Evolutionary conservation across 2,329 filamentous ascomycete genomes (phyloP), one percentile per base, ranked within the genome.

Genomic region (Epichloe brachyelytri): DNA sequence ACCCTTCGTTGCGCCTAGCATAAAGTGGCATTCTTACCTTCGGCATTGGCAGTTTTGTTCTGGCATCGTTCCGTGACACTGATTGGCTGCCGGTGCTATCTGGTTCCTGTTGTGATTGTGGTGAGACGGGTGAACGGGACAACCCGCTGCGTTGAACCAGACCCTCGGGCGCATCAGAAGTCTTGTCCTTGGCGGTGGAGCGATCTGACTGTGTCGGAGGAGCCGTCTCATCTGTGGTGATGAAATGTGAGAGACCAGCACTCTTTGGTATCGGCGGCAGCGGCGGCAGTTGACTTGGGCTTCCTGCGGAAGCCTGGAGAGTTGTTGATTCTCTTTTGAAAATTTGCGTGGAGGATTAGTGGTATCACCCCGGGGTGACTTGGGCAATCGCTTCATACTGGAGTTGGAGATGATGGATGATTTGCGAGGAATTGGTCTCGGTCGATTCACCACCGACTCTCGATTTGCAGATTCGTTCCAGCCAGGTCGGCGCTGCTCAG

Each of bases 401-500:
- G 14, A 3, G 11, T 22, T 41, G 8, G 8, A 8, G 3, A 12
- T 4, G 34, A 12, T 5, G 14, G 26, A 19, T 37, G 63, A 61
- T 37, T 71, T 73, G 48, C 78, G 69, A 5, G 77, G 75, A 50
- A 81, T 76, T 2, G 78, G 78, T 34, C 78, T 69, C 2, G 77
- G 77, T 5, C 78, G 71, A 59, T 81, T 66, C 5, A 81, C 68
- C 19, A 81, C 65, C 0, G 75, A 76, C 2, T 62, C 58, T 26
- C 48, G 47, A 30, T 51, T 43, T 12, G 45, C 47, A 14, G 53
- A 40, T 26, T 52, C 30, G 10, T 26, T 26, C 20, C 19, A 36
- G 33, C n/a, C 38, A 39, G 47, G 38, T 43, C 3, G 68, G 15
- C 7, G 45, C 34, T 38, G 34, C 7, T 17, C 34, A 11, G 11